Percentiles rank a stretch among this genome's conserved stretches.
Evolutionary conservation across 2,329 filamentous ascomycete species (phyloP).

Genomic region (Neocatenulostroma microsporum): DNA sequence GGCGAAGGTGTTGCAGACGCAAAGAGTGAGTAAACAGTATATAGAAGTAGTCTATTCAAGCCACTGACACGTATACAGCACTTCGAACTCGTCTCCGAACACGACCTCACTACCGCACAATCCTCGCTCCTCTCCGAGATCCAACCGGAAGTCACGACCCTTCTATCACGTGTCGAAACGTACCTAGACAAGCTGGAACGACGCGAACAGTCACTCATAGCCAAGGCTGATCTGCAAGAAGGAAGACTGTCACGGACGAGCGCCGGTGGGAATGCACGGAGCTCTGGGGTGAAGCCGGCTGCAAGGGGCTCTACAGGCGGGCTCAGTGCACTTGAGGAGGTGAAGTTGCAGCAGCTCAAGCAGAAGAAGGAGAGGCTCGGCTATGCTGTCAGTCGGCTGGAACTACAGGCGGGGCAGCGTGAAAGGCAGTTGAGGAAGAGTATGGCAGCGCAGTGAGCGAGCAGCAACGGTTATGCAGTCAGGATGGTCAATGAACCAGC

Average conservation of each 20-base stretch:
- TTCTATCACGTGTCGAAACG: slow-evolving; percentile 73
- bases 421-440: slow-evolving; percentile 66
- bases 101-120: slow-evolving; percentile 73
- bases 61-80: slow-evolving; percentile 48
- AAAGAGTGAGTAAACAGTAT: slow-evolving; percentile 40
- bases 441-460: slow-evolving; percentile 47
- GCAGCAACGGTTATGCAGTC: no score
- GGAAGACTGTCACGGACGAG: slow-evolving; percentile 48
- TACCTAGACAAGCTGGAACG: slow-evolving; percentile 76
- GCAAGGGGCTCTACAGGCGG: slow-evolving; percentile 6
- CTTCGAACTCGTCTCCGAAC: slow-evolving; percentile 85
- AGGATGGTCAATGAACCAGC: no score
- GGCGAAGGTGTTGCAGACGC: slow-evolving; percentile 55
- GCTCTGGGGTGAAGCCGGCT: slow-evolving; percentile 7
- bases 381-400: slow-evolving; percentile 78
- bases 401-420: slow-evolving; percentile 74
- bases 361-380: slow-evolving; percentile 79
- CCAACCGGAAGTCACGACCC: slow-evolving; percentile 70
- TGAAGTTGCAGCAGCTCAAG: slow-evolving; percentile 58
- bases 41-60: neutral
- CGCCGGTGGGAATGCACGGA: neutral
- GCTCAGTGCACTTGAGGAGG: slow-evolving; percentile 42
- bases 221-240: slow-evolving; percentile 74
- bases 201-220: slow-evolving; percentile 74
- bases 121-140: slow-evolving; percentile 80